Evolutionary conservation across 2,329 filamentous ascomycete species (phyloP).

Genomic region (Cryphonectria nitschkei): DNA sequence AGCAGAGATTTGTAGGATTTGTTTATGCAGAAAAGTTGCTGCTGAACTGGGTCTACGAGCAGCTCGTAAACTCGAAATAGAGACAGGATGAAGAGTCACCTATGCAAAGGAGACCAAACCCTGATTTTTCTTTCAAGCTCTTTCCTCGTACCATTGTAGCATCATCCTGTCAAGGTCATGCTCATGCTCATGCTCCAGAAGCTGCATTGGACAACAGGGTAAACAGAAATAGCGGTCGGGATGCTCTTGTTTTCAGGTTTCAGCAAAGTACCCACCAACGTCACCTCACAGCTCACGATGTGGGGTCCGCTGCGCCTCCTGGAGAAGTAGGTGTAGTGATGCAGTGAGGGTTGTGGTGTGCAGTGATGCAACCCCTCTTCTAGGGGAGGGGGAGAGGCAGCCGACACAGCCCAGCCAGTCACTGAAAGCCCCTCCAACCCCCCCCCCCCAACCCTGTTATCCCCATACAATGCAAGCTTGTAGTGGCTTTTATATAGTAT

Average conservation of each 20-base stretch:
- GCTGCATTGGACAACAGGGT: background rate
- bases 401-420: conserved; percentile 7
- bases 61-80: background rate
- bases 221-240: conserved; percentile 5
- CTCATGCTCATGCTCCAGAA: background rate
- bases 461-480: background rate
- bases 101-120: background rate
- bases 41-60: background rate
- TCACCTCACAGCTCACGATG: conserved; percentile 18
- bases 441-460: background rate
- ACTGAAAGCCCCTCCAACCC: background rate
- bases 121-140: background rate
- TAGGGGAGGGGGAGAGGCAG: background rate
- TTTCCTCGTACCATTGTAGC: background rate
- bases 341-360: background rate
- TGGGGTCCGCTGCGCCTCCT: conserved; percentile 7
- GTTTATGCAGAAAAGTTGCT: background rate
- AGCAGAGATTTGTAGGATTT: background rate
- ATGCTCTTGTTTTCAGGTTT: conserved; percentile 3
- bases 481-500: background rate
- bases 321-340: background rate
- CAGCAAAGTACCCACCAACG: conserved; percentile 9
- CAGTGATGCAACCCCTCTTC: background rate
- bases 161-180: background rate
- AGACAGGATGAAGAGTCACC: background rate